Conservation (phyloP, 345 rosid genomes). For the Geranium rotundifolium region DNA sequence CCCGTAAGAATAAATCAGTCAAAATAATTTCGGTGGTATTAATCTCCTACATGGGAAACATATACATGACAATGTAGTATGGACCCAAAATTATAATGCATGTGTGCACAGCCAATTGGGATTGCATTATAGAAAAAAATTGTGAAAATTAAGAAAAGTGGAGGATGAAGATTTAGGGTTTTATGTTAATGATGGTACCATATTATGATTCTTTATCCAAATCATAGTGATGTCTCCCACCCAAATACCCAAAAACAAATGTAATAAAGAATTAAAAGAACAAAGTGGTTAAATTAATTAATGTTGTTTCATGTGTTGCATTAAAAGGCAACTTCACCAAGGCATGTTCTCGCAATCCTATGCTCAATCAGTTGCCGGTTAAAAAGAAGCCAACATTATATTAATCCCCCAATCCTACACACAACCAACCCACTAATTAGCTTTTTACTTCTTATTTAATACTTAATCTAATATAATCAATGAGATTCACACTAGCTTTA, state of each 20-base stretch:
- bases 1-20: too few relatives aligned
- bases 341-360: constrained; percentile 28
- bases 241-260: neutral
- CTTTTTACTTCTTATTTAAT: neutral
- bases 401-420: neutral
- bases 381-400: constrained; percentile 24
- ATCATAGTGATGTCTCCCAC: neutral
- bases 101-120: too few relatives aligned
- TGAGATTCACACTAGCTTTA: neutral
- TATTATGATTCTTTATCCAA: neutral
- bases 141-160: neutral
- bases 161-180: neutral
- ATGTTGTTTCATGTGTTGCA: neutral
- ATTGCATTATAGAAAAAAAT: too few relatives aligned
- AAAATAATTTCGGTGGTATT: too few relatives aligned
- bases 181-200: neutral
- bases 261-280: neutral
- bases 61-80: too few relatives aligned
- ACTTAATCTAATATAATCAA: too few relatives aligned
- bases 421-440: neutral
- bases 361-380: constrained; percentile 29
- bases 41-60: too few relatives aligned
- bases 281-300: too few relatives aligned
- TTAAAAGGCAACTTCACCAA: neutral
- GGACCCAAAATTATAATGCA: too few relatives aligned